These are phyloP conservation scores for Chlamydomonas incerta DNA, from an alignment of 139 green algal species.

Conservation along the genomic window DNA sequence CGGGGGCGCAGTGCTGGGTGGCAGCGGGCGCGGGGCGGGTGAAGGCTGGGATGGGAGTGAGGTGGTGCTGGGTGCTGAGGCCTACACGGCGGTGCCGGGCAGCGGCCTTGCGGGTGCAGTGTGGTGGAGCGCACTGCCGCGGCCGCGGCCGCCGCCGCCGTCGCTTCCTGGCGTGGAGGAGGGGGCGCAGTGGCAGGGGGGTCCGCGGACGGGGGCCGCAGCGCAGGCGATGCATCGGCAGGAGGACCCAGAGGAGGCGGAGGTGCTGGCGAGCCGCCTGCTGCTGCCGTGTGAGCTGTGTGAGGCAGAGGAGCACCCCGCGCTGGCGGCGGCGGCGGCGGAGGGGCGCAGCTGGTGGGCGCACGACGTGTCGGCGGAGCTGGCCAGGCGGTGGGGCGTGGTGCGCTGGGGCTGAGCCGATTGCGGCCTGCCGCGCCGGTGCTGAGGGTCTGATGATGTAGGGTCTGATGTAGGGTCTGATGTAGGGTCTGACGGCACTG, in stretches of 20 bases:
- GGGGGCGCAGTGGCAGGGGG: not conserved
- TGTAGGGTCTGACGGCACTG: no score
- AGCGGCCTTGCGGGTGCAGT: not conserved
- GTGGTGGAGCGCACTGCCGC: not conserved
- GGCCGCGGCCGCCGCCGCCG: not conserved
- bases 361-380: conserved; percentile 30
- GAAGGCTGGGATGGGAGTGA: not conserved
- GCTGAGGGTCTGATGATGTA: no score
- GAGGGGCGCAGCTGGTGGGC: conserved; percentile 20
- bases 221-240: not conserved
- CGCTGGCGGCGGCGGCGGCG: conserved; percentile 7
- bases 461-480: no score
- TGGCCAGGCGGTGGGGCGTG: conserved; percentile 26
- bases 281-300: conserved; percentile 10
- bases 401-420: no score
- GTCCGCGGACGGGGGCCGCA: not conserved
- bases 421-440: no score
- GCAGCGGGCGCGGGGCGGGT: no score
- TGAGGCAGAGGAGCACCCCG: conserved; percentile 19
- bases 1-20: not conserved
- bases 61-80: not conserved
- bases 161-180: not conserved
- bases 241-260: not conserved
- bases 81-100: not conserved
- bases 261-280: not conserved